Evolutionary conservation across 371 early-diverging fungal species (phyloP).

Genomic region (Racocetra persica): DNA sequence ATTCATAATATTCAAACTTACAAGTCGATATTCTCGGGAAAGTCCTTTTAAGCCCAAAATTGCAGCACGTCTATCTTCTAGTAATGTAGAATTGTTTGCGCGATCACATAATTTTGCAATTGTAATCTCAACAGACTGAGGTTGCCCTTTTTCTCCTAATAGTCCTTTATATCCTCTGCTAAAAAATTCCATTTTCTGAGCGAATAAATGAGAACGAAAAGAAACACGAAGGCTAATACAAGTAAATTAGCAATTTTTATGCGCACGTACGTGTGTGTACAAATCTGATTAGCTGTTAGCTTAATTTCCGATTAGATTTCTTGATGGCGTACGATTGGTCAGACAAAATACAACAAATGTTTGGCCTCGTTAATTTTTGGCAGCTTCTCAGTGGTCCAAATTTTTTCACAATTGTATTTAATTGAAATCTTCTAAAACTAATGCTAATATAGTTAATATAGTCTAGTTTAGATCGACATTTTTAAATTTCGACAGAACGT

Average conservation of each 20-base stretch:
- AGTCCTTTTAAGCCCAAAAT: slow-evolving; percentile 88
- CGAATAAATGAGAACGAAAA: not conserved
- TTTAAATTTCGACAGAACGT: no score
- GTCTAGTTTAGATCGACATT: no score
- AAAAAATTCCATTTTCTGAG: slow-evolving; percentile 76
- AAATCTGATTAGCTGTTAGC: no score
- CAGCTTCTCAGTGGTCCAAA: no score
- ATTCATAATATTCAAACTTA: slow-evolving; percentile 44
- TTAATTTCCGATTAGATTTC: no score
- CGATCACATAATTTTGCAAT: slow-evolving; percentile 89
- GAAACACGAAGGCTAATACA: not conserved
- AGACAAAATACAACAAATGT: no score
- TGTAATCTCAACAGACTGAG: slow-evolving; percentile 84
- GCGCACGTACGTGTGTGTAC: no score
- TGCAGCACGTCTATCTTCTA: slow-evolving; percentile 91
- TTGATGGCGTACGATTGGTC: no score
- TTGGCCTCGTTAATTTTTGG: no score
- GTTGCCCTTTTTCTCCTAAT: slow-evolving; percentile 78
- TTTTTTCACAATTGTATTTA: no score
- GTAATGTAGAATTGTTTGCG: slow-evolving; percentile 79
- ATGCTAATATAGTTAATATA: no score
- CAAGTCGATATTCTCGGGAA: slow-evolving; percentile 79
- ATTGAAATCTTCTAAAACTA: no score
- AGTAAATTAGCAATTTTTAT: not conserved
- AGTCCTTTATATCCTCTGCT: slow-evolving; percentile 81